Base-by-base conservation (phyloP, 495 filamentous ascomycete genomes). In the Aspergillus sclerotioniger region DNA sequence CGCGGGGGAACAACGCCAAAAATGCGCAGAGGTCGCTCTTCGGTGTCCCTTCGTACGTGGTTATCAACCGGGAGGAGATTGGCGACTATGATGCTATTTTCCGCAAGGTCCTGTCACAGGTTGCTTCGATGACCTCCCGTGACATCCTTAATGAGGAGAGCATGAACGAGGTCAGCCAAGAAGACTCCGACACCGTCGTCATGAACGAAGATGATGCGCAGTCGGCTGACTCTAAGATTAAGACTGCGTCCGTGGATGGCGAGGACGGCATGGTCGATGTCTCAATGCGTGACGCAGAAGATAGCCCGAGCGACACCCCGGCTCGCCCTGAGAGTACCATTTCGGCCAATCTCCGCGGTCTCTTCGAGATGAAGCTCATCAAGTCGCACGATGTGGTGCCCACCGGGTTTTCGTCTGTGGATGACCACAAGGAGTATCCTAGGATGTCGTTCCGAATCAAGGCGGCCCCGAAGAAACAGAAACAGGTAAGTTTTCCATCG, bases 221-320 rank as follows among this genome's bases (percentile, higher is more conserved):
- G 56, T 89, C 85, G 3, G 83, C 80, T 15, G 89, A 88, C 59
- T 81, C 83, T 7, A 86, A 85, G 61, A 78, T 96, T 48, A 80
- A 88, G 60, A 86, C 88, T 19, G 77, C 76, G 0, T 96, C 91
- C 8, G 84, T 96, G 10, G 87, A 92, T 60, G 91, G 90, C 6
- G 93, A 96, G 69, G 92, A 96, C 60, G 90, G 89, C 50, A 84
- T 96, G 60, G 90, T 98, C 3, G 89, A 97, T 67, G 86, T 98
- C 20, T 90, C 89, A 1, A 92, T 95, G 90, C 82, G 81, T 10
- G 88, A 92, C 60, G 76, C 73, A 8, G 63, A 71, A 21, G 53
- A 71, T 6, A 54, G 58, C 25, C 48, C 52, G 9, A 48, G 19
- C 3, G 16, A 50, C 9, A 6, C 10, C 13, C 25, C 43, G 31